Base-by-base conservation (phyloP, 108 stramenopile species). In the Cyclotella distinguenda region DNA sequence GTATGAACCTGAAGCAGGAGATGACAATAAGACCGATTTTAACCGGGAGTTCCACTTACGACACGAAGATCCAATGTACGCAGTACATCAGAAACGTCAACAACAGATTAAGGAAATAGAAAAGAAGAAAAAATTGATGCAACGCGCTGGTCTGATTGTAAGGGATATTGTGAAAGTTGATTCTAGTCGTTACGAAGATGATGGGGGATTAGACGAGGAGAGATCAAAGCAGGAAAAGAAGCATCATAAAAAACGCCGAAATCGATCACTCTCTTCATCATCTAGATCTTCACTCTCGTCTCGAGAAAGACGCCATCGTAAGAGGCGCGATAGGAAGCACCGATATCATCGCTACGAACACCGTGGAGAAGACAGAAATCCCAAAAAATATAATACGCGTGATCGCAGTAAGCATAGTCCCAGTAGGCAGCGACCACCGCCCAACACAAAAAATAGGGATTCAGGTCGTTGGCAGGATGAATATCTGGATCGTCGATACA, bases 41-140 rank as follows among this genome's bases (percentile, higher is more conserved):
- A 94, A 90, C 50, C 81, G 85, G 68, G 59, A 71, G 19, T 91
- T 91, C 78, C 90, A 86, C 42, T 34, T 86, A 56, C 70, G 86
- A 4, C 66, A 84, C 22, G 93, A 94, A 60, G 93, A 94, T 78
- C 92, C 52, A 34, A 94, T 94, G 93, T 94, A 79, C 70, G 45
- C 72, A 4, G 90, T 94, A 16, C 50, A 60, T 27, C 78, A 82
- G 60, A 69, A 78, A 35, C 43, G 82, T 55, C 51, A 60, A 31
- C 79, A 82, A 34, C 78, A 86, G 44, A 27, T 62, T 19, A 61
- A 66, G 26, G 69, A 86, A 21, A 62, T 57, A 23, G 82, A 86
- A 57, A 83, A 88, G 65, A 88, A 80, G 44, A 66, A 70, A 46
- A 61, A 50, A 21, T 61, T 94, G 34, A 85, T 86, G 66, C 78